A percentile compares a stretch with the other conserved stretches of the same genome.
Conservation (phyloP, 2,329 filamentous ascomycete species). For the Aspergillus bombycis region DNA sequence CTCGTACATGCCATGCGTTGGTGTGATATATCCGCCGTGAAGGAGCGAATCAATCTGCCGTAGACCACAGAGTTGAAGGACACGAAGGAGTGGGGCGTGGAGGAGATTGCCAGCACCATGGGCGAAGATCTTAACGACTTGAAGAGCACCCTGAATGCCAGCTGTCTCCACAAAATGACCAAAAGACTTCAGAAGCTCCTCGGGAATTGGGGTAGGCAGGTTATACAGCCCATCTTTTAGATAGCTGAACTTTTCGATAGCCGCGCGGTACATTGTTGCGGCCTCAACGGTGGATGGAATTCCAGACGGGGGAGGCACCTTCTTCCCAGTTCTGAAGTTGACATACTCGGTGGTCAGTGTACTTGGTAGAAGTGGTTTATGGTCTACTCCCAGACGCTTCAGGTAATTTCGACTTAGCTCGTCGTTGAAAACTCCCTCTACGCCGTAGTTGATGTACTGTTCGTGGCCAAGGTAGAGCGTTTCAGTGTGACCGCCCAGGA, state of each 20-base stretch:
- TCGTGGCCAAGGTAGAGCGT: slow-evolving; percentile 34
- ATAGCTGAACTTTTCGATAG: slow-evolving; percentile 17
- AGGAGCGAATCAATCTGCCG: slow-evolving; percentile 21
- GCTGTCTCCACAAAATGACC: slow-evolving; percentile 21
- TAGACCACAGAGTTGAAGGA: slow-evolving; percentile 17
- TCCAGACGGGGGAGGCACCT: slow-evolving; percentile 15
- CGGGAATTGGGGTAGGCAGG: slow-evolving; percentile 37
- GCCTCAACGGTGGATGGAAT: slow-evolving; percentile 6
- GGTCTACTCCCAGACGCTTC: slow-evolving; percentile 31
- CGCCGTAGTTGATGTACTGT: slow-evolving; percentile 37
- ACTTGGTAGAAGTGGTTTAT: slow-evolving; percentile 16
- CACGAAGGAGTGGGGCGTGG: slow-evolving; percentile 13
- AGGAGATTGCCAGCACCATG: slow-evolving; percentile 18
- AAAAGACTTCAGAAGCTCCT: slow-evolving; percentile 22
- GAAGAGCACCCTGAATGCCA: slow-evolving; percentile 10
- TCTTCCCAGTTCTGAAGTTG: slow-evolving; percentile 31
- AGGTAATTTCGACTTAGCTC: slow-evolving; percentile 35
- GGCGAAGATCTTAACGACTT: slow-evolving; percentile 12
- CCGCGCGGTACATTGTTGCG: slow-evolving; percentile 11
- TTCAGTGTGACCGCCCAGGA: slow-evolving; percentile 39
- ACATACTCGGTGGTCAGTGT: slow-evolving; percentile 25
- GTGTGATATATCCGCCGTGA: slow-evolving; percentile 19
- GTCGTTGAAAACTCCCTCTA: slow-evolving; percentile 36
- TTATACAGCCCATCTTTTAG: slow-evolving; percentile 33
- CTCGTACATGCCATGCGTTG: slow-evolving; percentile 21